phyloP scores from a whole-genome alignment of 306 rosid genomes.

The Parietaria judaica region DNA sequence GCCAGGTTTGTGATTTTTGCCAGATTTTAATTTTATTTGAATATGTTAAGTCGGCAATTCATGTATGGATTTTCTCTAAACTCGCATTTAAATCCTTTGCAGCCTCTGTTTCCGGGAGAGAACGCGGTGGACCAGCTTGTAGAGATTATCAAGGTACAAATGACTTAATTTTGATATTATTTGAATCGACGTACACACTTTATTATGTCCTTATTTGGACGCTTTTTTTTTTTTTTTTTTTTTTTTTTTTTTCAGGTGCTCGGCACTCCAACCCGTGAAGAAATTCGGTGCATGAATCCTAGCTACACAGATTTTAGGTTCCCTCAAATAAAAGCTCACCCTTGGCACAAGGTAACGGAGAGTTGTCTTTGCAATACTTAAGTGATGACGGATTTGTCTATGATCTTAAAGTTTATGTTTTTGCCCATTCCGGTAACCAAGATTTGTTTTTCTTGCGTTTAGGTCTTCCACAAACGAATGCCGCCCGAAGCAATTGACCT shows the following conservation, averaged over 20 bases:
- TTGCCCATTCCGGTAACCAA: too few relatives aligned
- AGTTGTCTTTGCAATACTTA: too few relatives aligned
- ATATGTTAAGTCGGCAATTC: slow-evolving; percentile 2
- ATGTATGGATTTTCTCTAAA: slow-evolving; percentile 9
- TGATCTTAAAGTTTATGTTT: too few relatives aligned
- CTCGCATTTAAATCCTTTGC: slow-evolving; percentile 26
- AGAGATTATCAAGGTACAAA: slow-evolving; percentile 80
- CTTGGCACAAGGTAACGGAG: too few relatives aligned
- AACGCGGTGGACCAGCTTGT: slow-evolving; percentile 95
- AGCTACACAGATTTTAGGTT: slow-evolving; percentile 85
- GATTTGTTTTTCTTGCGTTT: slow-evolving; percentile 16
- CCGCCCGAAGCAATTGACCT: slow-evolving; percentile 99
- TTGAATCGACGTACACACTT: slow-evolving; percentile 9
- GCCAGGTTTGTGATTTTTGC: slow-evolving; percentile 50
- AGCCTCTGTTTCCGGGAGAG: slow-evolving; percentile 97
- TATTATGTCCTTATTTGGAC: slow-evolving; percentile 11
- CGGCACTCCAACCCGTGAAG: slow-evolving; percentile 97
- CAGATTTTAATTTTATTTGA: neutral
- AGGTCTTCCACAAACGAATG: slow-evolving; percentile 92
- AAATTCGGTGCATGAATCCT: slow-evolving; percentile 96
- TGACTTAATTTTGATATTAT: slow-evolving; percentile 19
- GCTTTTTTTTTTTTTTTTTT: too few relatives aligned
- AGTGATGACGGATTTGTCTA: too few relatives aligned
- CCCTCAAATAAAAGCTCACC: slow-evolving; percentile 94
- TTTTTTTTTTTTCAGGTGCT: slow-evolving; percentile 73